A percentile compares a stretch with the other conserved stretches of the same genome.
Evolutionary conservation across 2,329 filamentous ascomycete species (phyloP).

Genomic region (Colletotrichum sp.): DNA sequence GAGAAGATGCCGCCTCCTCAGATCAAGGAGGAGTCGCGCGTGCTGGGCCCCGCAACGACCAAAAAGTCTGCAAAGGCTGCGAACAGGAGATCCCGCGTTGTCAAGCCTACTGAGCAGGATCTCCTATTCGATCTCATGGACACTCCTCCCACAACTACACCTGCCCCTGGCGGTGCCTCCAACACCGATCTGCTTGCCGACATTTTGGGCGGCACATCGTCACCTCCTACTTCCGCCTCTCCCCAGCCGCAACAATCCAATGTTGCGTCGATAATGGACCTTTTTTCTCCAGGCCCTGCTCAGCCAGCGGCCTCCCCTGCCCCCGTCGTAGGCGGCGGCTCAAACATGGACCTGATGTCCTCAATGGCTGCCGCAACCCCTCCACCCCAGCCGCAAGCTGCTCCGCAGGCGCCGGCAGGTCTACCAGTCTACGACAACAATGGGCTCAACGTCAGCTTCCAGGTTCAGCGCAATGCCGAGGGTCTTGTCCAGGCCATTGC

Average conservation of each 20-base stretch:
- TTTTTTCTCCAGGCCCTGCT: slow-evolving; percentile 61
- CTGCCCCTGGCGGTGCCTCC: slow-evolving; percentile 58
- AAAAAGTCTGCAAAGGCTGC: slow-evolving; percentile 68
- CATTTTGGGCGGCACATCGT: slow-evolving; percentile 79
- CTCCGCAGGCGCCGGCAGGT: slow-evolving; percentile 51
- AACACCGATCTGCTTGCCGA: slow-evolving; percentile 90
- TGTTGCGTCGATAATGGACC: slow-evolving; percentile 83
- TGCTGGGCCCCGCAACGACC: slow-evolving; percentile 77
- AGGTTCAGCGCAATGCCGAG: slow-evolving; percentile 82
- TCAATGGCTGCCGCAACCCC: slow-evolving; percentile 45
- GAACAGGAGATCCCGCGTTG: slow-evolving; percentile 76
- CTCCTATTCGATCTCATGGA: slow-evolving; percentile 93
- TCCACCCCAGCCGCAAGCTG: slow-evolving; percentile 28
- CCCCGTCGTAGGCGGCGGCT: slow-evolving; percentile 34
- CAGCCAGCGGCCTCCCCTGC: slow-evolving; percentile 30
- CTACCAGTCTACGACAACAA: slow-evolving; percentile 87
- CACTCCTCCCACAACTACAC: slow-evolving; percentile 60
- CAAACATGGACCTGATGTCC: slow-evolving; percentile 55
- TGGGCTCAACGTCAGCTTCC: slow-evolving; percentile 79
- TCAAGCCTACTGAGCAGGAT: slow-evolving; percentile 89
- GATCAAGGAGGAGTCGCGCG: slow-evolving; percentile 92
- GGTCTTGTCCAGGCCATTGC: slow-evolving; percentile 82
- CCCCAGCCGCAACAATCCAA: slow-evolving; percentile 62
- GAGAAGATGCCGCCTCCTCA: slow-evolving; percentile 98
- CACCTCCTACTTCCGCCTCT: slow-evolving; percentile 45